Evolutionary conservation across 331 rosid species (phyloP).

Genomic region (Acacia concinna): DNA sequence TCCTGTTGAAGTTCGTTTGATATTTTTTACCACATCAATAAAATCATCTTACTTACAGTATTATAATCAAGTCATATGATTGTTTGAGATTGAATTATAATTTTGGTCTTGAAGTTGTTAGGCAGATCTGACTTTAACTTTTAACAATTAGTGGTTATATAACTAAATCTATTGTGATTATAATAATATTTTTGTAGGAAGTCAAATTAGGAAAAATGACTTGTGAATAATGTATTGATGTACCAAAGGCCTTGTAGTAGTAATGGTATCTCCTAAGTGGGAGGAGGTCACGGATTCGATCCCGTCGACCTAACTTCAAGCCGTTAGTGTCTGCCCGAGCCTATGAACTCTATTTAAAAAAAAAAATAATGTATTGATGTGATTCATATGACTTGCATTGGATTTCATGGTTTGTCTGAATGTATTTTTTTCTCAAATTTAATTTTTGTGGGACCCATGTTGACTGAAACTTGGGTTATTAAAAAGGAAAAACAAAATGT

Average conservation of each 20-base stretch:
- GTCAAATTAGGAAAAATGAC: neutral
- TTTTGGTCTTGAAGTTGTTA: neutral
- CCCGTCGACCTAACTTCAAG: too few species aligned
- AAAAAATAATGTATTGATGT: neutral
- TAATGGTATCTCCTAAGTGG: too few species aligned
- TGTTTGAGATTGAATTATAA: neutral
- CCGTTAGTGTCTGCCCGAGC: too few species aligned
- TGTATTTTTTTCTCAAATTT: neutral
- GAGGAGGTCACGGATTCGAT: too few species aligned
- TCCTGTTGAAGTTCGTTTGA: constrained; percentile 30
- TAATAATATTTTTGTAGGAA: neutral
- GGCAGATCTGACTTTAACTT: neutral
- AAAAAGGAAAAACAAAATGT: neutral
- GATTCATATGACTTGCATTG: neutral
- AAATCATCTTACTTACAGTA: neutral
- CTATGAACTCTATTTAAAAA: too few species aligned
- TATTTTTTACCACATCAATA: constrained; percentile 5
- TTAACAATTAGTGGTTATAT: neutral
- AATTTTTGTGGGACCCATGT: neutral
- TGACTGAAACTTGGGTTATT: neutral
- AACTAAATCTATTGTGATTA: neutral
- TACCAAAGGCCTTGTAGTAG: too few species aligned
- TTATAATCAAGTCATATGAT: neutral
- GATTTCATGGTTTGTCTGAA: neutral
- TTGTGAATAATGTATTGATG: neutral